Evolutionary conservation across 148 eudicot species (phyloP).

Genomic region (Rhododendron griersonianum): DNA sequence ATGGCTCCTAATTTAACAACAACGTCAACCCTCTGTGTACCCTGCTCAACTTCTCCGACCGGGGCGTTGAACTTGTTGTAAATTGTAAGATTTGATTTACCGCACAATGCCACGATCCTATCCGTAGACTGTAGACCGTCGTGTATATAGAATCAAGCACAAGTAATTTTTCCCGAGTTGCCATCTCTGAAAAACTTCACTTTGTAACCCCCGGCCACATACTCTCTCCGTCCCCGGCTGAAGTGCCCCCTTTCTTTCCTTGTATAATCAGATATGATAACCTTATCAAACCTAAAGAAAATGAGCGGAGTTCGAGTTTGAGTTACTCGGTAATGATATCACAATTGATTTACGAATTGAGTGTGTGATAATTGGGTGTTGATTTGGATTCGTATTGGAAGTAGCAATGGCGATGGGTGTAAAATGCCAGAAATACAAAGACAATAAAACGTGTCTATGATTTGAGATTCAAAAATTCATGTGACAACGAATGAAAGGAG

Average conservation of each 20-base stretch:
- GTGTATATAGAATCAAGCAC: background rate
- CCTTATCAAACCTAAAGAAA: background rate
- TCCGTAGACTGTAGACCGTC: background rate
- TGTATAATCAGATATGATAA: background rate
- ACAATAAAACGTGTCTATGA: background rate
- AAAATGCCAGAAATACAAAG: background rate
- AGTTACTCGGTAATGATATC: background rate
- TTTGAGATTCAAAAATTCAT: background rate
- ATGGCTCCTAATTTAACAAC: background rate
- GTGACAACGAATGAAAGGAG: background rate
- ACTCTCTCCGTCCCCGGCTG: background rate
- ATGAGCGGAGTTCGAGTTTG: background rate
- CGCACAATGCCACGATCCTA: background rate
- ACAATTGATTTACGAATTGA: background rate
- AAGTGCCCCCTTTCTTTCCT: background rate
- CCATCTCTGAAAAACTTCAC: background rate
- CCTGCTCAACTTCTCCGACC: background rate
- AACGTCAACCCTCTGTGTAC: background rate
- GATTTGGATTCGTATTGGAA: background rate
- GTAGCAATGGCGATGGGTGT: background rate
- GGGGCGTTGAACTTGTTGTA: background rate
- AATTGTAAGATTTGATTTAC: background rate
- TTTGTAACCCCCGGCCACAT: background rate
- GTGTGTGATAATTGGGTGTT: background rate
- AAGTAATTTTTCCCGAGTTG: background rate